Percentiles rank a stretch among this genome's conserved stretches.
Evolutionary conservation across 2,329 filamentous ascomycete genomes (phyloP).

Genomic region (Onygena corvina): DNA sequence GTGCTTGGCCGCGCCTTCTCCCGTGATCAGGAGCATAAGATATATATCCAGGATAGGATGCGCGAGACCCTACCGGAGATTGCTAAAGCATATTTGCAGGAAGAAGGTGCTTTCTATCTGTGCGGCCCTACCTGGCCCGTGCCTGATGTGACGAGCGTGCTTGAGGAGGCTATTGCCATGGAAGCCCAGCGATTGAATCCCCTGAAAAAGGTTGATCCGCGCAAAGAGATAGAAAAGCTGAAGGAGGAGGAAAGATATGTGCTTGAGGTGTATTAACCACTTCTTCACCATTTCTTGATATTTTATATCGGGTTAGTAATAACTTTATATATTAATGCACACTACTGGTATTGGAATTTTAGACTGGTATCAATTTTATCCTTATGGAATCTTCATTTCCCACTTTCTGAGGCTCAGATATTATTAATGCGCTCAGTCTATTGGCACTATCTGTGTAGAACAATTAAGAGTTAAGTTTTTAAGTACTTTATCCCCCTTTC

Average conservation of each 20-base stretch:
- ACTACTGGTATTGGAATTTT: too few relatives aligned
- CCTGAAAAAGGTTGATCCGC: slow-evolving; percentile 65
- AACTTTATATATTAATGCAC: too few relatives aligned
- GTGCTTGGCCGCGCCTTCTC: slow-evolving; percentile 89
- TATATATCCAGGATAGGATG: slow-evolving; percentile 99
- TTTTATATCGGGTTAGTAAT: not conserved
- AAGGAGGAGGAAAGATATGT: slow-evolving; percentile 95
- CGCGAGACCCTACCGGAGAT: slow-evolving; percentile 73
- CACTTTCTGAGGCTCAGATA: too few relatives aligned
- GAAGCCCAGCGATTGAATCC: slow-evolving; percentile 55
- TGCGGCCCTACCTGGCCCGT: slow-evolving; percentile 98
- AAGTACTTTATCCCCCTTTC: too few relatives aligned
- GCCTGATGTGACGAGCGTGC: slow-evolving; percentile 84
- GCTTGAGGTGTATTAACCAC: slow-evolving; percentile 64
- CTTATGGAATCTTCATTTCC: too few relatives aligned
- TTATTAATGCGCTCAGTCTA: too few relatives aligned
- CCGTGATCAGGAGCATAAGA: slow-evolving; percentile 93
- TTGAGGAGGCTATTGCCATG: slow-evolving; percentile 77
- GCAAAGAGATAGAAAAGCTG: slow-evolving; percentile 88
- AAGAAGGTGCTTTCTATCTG: slow-evolving; percentile 90
- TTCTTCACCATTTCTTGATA: not conserved
- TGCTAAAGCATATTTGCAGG: slow-evolving; percentile 68
- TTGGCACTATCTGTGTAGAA: too few relatives aligned
- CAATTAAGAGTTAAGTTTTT: too few relatives aligned
- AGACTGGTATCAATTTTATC: too few relatives aligned